A percentile compares a stretch with the other conserved stretches of the same genome.
phyloP scores from a whole-genome alignment of 257 asterid species.

The Fraxinus anomala region DNA sequence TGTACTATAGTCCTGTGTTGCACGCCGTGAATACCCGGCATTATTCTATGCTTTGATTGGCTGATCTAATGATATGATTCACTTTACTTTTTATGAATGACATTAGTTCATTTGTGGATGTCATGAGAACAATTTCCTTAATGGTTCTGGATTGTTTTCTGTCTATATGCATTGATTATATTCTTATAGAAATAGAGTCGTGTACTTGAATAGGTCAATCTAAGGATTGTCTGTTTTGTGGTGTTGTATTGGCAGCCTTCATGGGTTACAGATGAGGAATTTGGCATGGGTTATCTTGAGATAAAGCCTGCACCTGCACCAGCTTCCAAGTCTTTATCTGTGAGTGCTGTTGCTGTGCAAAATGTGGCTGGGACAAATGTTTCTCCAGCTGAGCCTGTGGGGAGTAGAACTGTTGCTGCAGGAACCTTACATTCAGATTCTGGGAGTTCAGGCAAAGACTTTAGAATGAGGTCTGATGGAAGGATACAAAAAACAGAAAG shows the following conservation, averaged over 20 bases:
- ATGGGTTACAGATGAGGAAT: slow-evolving; percentile 99
- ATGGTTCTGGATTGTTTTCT: neutral
- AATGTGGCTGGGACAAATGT: slow-evolving; percentile 56
- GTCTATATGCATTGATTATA: slow-evolving; percentile 12
- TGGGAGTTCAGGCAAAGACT: slow-evolving; percentile 57
- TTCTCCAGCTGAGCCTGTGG: slow-evolving; percentile 62
- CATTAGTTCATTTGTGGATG: neutral
- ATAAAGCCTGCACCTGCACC: slow-evolving; percentile 73
- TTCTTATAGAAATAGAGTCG: neutral
- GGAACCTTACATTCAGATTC: slow-evolving; percentile 58
- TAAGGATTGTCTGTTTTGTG: slow-evolving; percentile 15
- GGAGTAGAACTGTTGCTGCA: slow-evolving; percentile 48
- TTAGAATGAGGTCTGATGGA: slow-evolving; percentile 64
- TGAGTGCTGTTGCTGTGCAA: slow-evolving; percentile 52
- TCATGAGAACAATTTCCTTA: neutral
- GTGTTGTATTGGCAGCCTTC: slow-evolving; percentile 64
- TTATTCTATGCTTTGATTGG: slow-evolving; percentile 12
- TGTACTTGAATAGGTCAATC: slow-evolving; percentile 13
- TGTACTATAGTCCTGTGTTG: slow-evolving; percentile 1
- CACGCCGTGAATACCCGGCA: slow-evolving; percentile 9
- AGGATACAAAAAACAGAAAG: slow-evolving; percentile 48
- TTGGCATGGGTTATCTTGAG: slow-evolving; percentile 97
- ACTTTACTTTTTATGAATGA: neutral
- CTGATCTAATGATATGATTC: slow-evolving; percentile 24
- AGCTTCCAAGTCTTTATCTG: slow-evolving; percentile 59